phyloP scores from a whole-genome alignment of 768 basidiomycete genomes.

The Tricholoma terreum region DNA sequence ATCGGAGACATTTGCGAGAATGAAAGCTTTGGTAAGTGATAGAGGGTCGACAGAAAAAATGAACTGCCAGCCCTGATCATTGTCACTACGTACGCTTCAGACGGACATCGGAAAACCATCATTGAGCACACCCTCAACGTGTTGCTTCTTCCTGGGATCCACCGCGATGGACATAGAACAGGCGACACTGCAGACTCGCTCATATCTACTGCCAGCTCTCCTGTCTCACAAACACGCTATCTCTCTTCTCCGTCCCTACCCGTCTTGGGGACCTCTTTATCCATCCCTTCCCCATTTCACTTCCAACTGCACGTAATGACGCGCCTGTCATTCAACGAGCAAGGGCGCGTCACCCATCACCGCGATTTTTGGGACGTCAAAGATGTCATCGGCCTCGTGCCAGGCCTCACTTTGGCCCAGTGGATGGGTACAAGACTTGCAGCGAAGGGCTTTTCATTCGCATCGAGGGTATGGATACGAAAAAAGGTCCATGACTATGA shows the following conservation, averaged over 20 bases:
- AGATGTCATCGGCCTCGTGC: constrained; percentile 71
- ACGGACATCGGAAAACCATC: constrained; percentile 69
- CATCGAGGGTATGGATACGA: constrained; percentile 32
- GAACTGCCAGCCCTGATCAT: neutral
- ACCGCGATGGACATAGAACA: constrained; percentile 40
- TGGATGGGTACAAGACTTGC: constrained; percentile 67
- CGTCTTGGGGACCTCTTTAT: constrained; percentile 55
- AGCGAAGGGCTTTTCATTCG: constrained; percentile 52
- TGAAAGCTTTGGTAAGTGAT: constrained; percentile 66
- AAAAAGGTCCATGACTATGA: constrained; percentile 9
- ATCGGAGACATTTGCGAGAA: constrained; percentile 72
- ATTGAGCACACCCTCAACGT: constrained; percentile 81
- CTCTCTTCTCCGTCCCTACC: constrained; percentile 47
- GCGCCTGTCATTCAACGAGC: constrained; percentile 75
- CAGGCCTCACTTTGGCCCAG: constrained; percentile 62
- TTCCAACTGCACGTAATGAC: constrained; percentile 70
- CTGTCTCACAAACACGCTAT: constrained; percentile 31
- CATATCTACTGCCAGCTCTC: constrained; percentile 28
- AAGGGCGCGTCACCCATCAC: constrained; percentile 76
- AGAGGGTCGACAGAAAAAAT: constrained; percentile 2
- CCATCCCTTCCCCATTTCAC: constrained; percentile 69
- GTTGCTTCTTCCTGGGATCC: constrained; percentile 70
- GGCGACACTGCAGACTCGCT: constrained; percentile 38
- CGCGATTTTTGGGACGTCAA: constrained; percentile 80
- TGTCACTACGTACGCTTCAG: constrained; percentile 33